Evolutionary conservation across 2,329 filamentous ascomycete species (phyloP).

Genomic region (Xylaria sp.): DNA sequence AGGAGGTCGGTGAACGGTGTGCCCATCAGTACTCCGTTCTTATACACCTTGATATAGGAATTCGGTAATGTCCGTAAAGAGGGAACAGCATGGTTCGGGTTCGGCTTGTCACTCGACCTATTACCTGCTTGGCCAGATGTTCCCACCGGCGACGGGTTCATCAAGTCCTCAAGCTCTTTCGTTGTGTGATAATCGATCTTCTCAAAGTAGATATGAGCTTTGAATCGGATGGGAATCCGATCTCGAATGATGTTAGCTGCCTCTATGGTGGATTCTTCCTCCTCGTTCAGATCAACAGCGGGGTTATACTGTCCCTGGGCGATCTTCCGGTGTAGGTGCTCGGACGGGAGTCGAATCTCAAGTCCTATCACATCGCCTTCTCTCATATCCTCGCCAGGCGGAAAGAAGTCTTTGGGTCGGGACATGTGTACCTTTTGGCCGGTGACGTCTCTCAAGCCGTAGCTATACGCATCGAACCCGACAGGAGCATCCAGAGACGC

Average conservation of each 20-base stretch:
- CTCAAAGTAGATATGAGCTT: slow-evolving; percentile 93
- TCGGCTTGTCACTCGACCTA: slow-evolving; percentile 64
- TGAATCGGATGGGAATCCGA: slow-evolving; percentile 93
- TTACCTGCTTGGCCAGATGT: slow-evolving; percentile 53
- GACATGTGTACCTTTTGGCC: slow-evolving; percentile 96
- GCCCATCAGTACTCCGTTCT: slow-evolving; percentile 88
- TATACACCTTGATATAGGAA: slow-evolving; percentile 88
- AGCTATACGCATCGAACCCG: slow-evolving; percentile 91
- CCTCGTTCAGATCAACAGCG: slow-evolving; percentile 75
- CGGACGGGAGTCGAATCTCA: slow-evolving; percentile 85
- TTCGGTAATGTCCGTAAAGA: slow-evolving; percentile 87
- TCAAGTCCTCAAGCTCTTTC: slow-evolving; percentile 87
- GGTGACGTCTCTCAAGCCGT: slow-evolving; percentile 87
- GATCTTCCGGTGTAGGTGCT: slow-evolving; percentile 86
- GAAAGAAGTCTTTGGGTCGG: slow-evolving; percentile 89
- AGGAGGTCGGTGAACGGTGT: slow-evolving; percentile 89
- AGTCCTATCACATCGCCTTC: slow-evolving; percentile 95
- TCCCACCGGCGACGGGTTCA: slow-evolving; percentile 71
- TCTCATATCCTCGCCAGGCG: slow-evolving; percentile 78
- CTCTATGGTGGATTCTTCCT: slow-evolving; percentile 65
- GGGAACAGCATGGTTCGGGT: slow-evolving; percentile 76
- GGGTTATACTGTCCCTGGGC: slow-evolving; percentile 90
- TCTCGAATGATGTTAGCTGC: slow-evolving; percentile 89
- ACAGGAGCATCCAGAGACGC: slow-evolving; percentile 85
- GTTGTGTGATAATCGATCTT: slow-evolving; percentile 88